A percentile compares a stretch with the other conserved stretches of the same genome.
These are phyloP conservation scores for Crucibulum laeve DNA, from an alignment of 768 basidiomycete species.

Conservation along the genomic window DNA sequence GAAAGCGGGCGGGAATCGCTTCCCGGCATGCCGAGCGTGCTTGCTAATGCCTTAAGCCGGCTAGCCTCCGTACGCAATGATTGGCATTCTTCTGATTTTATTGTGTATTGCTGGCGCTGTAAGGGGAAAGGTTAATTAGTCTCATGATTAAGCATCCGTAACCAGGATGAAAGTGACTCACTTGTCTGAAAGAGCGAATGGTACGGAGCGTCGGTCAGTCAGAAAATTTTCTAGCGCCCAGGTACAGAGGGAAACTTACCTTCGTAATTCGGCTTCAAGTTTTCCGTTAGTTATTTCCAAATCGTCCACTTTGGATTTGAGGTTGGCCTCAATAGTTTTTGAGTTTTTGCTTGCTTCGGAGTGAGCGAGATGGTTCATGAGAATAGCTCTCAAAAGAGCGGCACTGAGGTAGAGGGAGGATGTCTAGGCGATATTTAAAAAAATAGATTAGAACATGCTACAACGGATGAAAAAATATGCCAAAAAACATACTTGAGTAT, in stretches of 20 bases:
- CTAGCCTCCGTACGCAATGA: conserved; percentile 62
- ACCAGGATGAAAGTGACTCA: conserved; percentile 33
- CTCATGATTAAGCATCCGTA: not conserved
- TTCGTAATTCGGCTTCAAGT: conserved; percentile 67
- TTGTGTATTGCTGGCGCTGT: conserved; percentile 56
- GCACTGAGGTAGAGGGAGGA: conserved; percentile 73
- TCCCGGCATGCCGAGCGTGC: conserved; percentile 32
- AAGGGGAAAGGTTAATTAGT: conserved; percentile 12
- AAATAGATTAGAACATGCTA: not conserved
- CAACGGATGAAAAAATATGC: conserved; percentile 3
- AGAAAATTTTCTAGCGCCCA: conserved; percentile 10
- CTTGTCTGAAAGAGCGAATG: conserved; percentile 43
- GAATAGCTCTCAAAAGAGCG: conserved; percentile 75
- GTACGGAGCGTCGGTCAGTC: conserved; percentile 7
- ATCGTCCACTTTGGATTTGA: conserved; percentile 66
- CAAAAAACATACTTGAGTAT: conserved; percentile 55
- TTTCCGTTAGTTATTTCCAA: conserved; percentile 52
- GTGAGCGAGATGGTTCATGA: conserved; percentile 78
- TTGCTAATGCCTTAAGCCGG: conserved; percentile 46
- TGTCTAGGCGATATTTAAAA: conserved; percentile 30
- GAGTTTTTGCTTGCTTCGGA: conserved; percentile 70
- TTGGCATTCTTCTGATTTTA: conserved; percentile 71
- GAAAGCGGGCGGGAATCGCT: conserved; percentile 27
- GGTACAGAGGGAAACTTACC: conserved; percentile 39
- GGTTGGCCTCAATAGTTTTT: conserved; percentile 54